phyloP scores from a whole-genome alignment of 2,329 filamentous ascomycete genomes.

The Clarireedia hainanense region DNA sequence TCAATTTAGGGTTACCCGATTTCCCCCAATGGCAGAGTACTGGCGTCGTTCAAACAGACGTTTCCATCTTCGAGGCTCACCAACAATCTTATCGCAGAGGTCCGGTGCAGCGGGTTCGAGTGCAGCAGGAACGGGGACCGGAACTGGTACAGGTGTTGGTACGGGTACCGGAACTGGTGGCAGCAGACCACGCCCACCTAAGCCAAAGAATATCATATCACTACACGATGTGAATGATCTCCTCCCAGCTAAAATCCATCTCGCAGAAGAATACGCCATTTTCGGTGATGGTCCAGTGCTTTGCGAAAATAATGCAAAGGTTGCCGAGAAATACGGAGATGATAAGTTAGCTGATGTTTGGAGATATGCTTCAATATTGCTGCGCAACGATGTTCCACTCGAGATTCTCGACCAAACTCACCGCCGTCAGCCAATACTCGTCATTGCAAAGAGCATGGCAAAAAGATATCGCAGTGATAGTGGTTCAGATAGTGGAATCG shows the following conservation, averaged over 20 bases:
- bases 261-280: slow-evolving; percentile 75
- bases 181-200: slow-evolving; percentile 24
- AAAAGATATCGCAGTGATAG: slow-evolving; percentile 30
- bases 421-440: slow-evolving; percentile 46
- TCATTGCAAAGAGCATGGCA: slow-evolving; percentile 59
- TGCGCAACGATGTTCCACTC: slow-evolving; percentile 69
- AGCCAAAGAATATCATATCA: slow-evolving; percentile 61
- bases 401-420: slow-evolving; percentile 50
- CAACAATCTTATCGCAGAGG: slow-evolving; percentile 28
- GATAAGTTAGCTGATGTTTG: slow-evolving; percentile 73
- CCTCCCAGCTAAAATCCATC: slow-evolving; percentile 68
- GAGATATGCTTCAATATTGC: slow-evolving; percentile 69
- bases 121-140: slow-evolving; percentile 19
- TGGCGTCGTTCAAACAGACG: slow-evolving; percentile 22
- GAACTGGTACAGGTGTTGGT: slow-evolving; percentile 46
- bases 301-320: slow-evolving; percentile 73
- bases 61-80: slow-evolving; percentile 22
- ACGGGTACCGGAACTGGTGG: slow-evolving; percentile 40
- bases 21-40: slow-evolving; percentile 23
- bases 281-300: slow-evolving; percentile 76
- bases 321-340: slow-evolving; percentile 65
- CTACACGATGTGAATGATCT: slow-evolving; percentile 63
- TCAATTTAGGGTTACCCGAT: slow-evolving; percentile 24
- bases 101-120: slow-evolving; percentile 17
- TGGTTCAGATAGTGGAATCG: slow-evolving; percentile 40